Evolutionary conservation across 768 basidiomycete genomes (phyloP).

Genomic region (Trametes maxima): DNA sequence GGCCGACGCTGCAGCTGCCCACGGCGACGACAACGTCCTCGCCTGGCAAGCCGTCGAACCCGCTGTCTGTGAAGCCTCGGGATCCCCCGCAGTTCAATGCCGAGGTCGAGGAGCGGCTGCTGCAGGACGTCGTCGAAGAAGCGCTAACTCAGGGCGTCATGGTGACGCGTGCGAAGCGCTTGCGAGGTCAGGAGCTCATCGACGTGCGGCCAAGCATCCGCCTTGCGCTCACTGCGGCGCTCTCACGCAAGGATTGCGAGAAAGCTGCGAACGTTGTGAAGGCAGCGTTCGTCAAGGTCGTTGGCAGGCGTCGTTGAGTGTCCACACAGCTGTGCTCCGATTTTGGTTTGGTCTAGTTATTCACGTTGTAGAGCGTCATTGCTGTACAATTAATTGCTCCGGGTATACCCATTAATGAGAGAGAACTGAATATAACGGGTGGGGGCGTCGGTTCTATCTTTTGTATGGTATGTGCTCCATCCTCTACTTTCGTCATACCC

Average conservation of each 20-base stretch:
- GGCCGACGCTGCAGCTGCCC: slow-evolving; percentile 32
- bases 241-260: slow-evolving; percentile 90
- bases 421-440: too few species aligned
- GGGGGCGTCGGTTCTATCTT: too few species aligned
- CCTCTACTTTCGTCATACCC: too few species aligned
- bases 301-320: slow-evolving; percentile 55
- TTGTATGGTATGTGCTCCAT: too few species aligned
- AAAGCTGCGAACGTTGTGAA: slow-evolving; percentile 80
- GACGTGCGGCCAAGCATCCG: slow-evolving; percentile 86
- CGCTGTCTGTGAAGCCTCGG: slow-evolving; percentile 47
- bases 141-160: slow-evolving; percentile 79
- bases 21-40: slow-evolving; percentile 15
- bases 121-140: slow-evolving; percentile 95
- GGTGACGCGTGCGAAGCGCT: slow-evolving; percentile 79
- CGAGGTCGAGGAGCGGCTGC: slow-evolving; percentile 69
- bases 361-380: not conserved
- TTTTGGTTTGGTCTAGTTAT: not conserved
- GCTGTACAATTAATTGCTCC: too few species aligned
- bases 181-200: slow-evolving; percentile 80
- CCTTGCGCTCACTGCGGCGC: slow-evolving; percentile 74
- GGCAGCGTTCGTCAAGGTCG: slow-evolving; percentile 71
- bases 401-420: too few species aligned
- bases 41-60: slow-evolving; percentile 50
- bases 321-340: slow-evolving; percentile 3
- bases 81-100: slow-evolving; percentile 54